Conservation (phyloP, 345 rosid species). For the Citrus unshiu region DNA sequence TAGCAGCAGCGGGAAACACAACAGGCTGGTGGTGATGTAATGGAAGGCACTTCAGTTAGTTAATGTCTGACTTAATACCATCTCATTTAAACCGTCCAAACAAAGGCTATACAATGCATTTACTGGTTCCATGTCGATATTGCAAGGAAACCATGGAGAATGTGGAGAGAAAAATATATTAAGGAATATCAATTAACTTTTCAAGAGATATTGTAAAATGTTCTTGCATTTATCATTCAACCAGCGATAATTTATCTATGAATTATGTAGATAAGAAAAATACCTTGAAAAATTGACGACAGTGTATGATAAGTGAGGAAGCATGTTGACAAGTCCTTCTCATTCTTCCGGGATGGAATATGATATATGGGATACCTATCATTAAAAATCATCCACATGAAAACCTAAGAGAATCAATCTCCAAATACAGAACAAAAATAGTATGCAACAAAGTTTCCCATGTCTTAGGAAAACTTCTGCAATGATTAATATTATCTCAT, state of each 20-base stretch:
- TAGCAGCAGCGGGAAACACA: neutral
- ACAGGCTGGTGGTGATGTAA: neutral
- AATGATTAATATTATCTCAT: neutral
- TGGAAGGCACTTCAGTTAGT: neutral
- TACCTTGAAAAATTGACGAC: slow-evolving; percentile 78
- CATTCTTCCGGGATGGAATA: slow-evolving; percentile 47
- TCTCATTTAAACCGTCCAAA: neutral
- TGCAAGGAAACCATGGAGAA: neutral
- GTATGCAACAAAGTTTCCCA: neutral
- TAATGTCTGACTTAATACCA: neutral
- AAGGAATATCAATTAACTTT: neutral
- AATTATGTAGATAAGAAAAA: neutral
- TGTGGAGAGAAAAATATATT: neutral
- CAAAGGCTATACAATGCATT: neutral
- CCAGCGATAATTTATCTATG: neutral
- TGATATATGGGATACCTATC: slow-evolving; percentile 78
- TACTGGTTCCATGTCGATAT: neutral
- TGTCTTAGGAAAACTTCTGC: too few species aligned
- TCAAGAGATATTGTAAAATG: neutral
- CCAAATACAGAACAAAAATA: neutral
- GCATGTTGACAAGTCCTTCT: slow-evolving; percentile 66
- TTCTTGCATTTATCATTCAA: neutral
- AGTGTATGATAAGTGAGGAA: slow-evolving; percentile 77
- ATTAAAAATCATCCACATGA: neutral
- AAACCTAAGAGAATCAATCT: neutral